These are phyloP conservation scores for Nakazawaea peltata DNA, from an alignment of 805 yeast genomes.

Conservation along the genomic window DNA sequence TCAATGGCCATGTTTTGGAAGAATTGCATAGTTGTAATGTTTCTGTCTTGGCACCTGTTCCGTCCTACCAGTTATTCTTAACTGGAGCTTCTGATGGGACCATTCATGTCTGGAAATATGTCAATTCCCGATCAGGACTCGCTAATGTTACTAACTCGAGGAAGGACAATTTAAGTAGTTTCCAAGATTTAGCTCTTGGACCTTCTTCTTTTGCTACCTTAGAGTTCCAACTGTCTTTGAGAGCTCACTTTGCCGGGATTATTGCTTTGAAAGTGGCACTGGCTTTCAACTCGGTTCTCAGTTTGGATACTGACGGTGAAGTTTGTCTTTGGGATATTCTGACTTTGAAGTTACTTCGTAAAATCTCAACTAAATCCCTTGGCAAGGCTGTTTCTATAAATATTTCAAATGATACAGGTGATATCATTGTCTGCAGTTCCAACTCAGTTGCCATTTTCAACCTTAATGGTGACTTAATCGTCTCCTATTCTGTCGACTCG, in stretches of 20 bases:
- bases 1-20: conserved; percentile 36
- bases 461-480: conserved; percentile 43
- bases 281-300: conserved; percentile 45
- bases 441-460: conserved; percentile 31
- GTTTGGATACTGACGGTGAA: conserved; percentile 46
- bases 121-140: neutral
- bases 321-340: conserved; percentile 62
- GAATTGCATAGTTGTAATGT: conserved; percentile 32
- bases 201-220: no score
- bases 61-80: conserved; percentile 33
- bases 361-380: conserved; percentile 13
- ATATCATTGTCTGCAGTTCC: conserved; percentile 30
- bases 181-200: conserved; percentile 10
- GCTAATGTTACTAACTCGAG: conserved; percentile 2
- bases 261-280: conserved; percentile 38
- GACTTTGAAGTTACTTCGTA: conserved; percentile 40
- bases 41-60: conserved; percentile 29
- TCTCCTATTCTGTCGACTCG: conserved; percentile 14
- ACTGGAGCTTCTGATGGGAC: conserved; percentile 53
- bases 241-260: conserved; percentile 51
- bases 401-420: conserved; percentile 49
- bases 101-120: conserved; percentile 49
- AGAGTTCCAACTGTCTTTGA: conserved; percentile 34
- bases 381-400: conserved; percentile 23
- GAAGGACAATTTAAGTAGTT: conserved; percentile 1